Conservation (phyloP, 2,329 filamentous ascomycete species). For the Nemania diffusa region DNA sequence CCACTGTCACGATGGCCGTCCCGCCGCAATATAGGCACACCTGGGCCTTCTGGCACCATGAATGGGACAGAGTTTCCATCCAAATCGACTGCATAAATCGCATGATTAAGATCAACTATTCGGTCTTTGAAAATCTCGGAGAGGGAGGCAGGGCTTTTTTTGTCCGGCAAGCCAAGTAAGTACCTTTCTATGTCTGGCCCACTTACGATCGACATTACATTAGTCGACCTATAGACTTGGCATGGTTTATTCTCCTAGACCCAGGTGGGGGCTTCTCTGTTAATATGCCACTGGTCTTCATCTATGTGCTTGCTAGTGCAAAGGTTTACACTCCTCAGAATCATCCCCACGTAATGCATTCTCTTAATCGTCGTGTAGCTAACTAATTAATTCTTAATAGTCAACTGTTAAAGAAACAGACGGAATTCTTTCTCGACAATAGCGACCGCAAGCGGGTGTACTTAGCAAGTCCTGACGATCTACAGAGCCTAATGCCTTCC, state of each 20-base stretch:
- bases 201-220: neutral
- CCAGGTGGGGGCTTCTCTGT: neutral
- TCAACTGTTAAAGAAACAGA: neutral
- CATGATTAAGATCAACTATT: neutral
- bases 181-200: neutral
- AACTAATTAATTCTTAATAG: neutral
- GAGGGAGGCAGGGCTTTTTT: neutral
- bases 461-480: neutral
- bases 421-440: neutral
- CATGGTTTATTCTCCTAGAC: neutral
- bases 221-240: neutral
- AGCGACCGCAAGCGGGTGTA: neutral
- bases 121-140: neutral
- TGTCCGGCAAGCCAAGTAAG: neutral
- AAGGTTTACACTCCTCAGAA: too few species aligned
- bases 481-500: neutral
- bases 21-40: neutral
- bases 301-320: too few species aligned
- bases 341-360: too few species aligned
- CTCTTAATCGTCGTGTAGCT: neutral
- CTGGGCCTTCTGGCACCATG: neutral
- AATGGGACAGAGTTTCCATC: neutral
- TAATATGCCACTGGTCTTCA: neutral
- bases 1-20: neutral
- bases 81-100: neutral